Evolutionary conservation across 257 asterid species (phyloP), one percentile per base, ranked within the genome.

Genomic region (Knoxia roxburghii): DNA sequence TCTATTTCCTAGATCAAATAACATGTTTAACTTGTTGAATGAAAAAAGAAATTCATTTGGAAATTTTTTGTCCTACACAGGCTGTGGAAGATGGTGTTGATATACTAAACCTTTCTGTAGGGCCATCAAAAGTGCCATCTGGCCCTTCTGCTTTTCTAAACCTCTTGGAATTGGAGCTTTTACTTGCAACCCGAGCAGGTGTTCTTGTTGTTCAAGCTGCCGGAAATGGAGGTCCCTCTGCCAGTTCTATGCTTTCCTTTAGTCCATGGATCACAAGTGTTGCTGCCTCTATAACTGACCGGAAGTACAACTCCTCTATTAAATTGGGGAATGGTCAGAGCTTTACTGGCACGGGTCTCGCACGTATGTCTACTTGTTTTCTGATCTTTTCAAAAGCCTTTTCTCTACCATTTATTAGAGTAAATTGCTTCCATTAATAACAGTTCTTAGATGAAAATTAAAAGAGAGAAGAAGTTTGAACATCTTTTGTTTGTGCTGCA

Each of bases 81-180:
- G 95, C 93, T 59, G 95, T 84, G 33, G 87, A 86, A 84, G 96
- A 86, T 75, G 96, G 96, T 54, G 90, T 88, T 43, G 96, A 88
- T 49, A 82, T 86, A 69, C 64, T 86, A 41, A 85, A 83, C 70
- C 90, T 88, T 52, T 88, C 95, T 9, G 81, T 88, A 18, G 95
- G 90, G 67, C 95, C 96, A 67, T 67, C 85, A 5, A 68, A 69
- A 23, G 80, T 84, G 20, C 89, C 95, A 39, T 61, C 84, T 0
- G 89, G 89, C 23, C 76, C 80, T 41, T 77, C 79, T n/a, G 79
- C 89, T 58, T 84, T 88, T 75, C 79, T 86, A 30, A 86, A 76
- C 39, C 57, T 82, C 33, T 75, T 88, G 56, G 96, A 86, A 75
- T 69, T 85, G 30, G 85, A 84, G 73, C 93, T 88, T 63, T 77